These are phyloP conservation scores for Hylodesmum podocarpum DNA, from an alignment of 306 rosid genomes.

Conservation along the genomic window DNA sequence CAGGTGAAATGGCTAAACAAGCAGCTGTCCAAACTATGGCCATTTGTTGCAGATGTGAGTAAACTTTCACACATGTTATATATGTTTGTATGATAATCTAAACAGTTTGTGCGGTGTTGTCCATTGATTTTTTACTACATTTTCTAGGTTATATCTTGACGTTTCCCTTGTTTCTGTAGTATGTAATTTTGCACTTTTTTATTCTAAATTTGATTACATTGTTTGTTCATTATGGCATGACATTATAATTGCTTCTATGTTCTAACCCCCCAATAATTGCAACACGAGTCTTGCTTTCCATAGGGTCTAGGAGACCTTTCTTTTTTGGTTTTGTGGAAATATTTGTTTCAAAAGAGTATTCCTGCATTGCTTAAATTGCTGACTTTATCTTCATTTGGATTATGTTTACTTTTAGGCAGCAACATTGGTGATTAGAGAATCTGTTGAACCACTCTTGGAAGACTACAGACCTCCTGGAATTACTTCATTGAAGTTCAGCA, in stretches of 20 bases:
- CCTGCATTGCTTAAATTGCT: constrained; percentile 16
- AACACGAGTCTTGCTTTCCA: constrained; percentile 9
- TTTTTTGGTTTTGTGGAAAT: constrained; percentile 19
- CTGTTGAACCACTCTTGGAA: constrained; percentile 92
- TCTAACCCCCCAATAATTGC: constrained; percentile 1
- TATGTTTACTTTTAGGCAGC: constrained; percentile 66
- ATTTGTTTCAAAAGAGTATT: not conserved
- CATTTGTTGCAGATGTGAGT: constrained; percentile 90
- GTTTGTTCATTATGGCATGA: not conserved
- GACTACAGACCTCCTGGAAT: constrained; percentile 91
- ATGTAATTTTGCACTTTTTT: constrained; percentile 3
- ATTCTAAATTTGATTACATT: not conserved
- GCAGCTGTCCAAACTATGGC: constrained; percentile 87
- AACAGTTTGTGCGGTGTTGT: constrained; percentile 9
- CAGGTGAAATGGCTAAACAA: constrained; percentile 99
- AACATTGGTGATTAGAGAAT: constrained; percentile 73
- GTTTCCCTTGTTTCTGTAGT: constrained; percentile 1
- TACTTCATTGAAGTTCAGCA: constrained; percentile 87
- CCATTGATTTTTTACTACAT: constrained; percentile 1
- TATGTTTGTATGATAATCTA: constrained; percentile 14
- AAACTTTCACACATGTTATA: not conserved
- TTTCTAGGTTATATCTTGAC: constrained; percentile 21
- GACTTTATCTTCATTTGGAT: constrained; percentile 22
- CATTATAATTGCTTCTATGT: not conserved
- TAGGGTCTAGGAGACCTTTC: constrained; percentile 1